Evolutionary conservation across 331 rosid species (phyloP).

Genomic region (Cydonia oblonga): DNA sequence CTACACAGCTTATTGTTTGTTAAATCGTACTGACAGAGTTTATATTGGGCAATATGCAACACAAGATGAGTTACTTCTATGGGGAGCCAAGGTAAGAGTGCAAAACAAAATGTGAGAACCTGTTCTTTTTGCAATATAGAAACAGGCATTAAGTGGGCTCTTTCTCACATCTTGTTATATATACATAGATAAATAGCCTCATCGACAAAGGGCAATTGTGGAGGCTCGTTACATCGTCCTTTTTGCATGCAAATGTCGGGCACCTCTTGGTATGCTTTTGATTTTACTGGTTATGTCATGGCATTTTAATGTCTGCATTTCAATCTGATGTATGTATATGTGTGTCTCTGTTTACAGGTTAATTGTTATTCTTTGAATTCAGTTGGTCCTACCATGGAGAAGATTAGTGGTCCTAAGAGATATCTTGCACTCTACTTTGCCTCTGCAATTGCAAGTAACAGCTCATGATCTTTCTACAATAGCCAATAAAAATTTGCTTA

Average conservation of each 20-base stretch:
- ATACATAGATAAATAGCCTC: slow-evolving; percentile 49
- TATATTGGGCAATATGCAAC: slow-evolving; percentile 63
- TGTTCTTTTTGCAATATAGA: not conserved
- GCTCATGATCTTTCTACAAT: slow-evolving; percentile 32
- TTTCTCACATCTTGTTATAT: not conserved
- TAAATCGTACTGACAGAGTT: slow-evolving; percentile 35
- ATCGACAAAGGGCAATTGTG: slow-evolving; percentile 78
- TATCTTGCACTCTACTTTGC: slow-evolving; percentile 65
- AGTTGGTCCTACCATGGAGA: slow-evolving; percentile 78
- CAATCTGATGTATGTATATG: not conserved
- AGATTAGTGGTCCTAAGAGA: slow-evolving; percentile 63
- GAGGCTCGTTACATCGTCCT: slow-evolving; percentile 77
- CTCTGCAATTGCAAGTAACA: slow-evolving; percentile 83
- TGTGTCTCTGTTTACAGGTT: slow-evolving; percentile 28
- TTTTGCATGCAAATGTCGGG: slow-evolving; percentile 77
- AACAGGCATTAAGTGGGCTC: not conserved
- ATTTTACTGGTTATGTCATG: not conserved
- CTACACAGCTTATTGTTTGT: not conserved
- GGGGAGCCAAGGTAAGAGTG: slow-evolving; percentile 86
- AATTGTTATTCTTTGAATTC: slow-evolving; percentile 83
- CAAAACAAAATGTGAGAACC: slow-evolving; percentile 1
- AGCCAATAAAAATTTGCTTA: slow-evolving; percentile 30
- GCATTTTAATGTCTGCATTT: not conserved
- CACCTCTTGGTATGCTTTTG: slow-evolving; percentile 71
- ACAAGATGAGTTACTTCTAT: slow-evolving; percentile 53